These are phyloP conservation scores for Pestalotiopsis fici DNA, from an alignment of 2,329 filamentous ascomycete species.

Conservation along the genomic window DNA sequence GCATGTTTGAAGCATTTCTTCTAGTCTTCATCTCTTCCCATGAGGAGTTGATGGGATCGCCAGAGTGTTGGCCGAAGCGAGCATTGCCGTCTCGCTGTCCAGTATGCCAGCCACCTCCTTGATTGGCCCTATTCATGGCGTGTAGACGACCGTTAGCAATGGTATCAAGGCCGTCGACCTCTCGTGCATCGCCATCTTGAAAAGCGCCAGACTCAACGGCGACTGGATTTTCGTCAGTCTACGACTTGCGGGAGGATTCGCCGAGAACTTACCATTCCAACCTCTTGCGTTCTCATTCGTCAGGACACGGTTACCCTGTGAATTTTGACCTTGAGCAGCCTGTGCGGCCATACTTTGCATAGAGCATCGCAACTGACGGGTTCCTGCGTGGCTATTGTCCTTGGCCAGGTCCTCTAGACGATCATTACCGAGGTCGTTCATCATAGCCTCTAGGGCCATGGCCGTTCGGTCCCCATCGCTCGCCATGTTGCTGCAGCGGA, in stretches of 20 bases:
- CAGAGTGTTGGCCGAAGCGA: background rate
- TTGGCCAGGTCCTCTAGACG: conserved; percentile 2
- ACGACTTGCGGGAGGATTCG: background rate
- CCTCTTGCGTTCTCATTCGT: background rate
- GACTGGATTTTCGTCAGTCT: background rate
- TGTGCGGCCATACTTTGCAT: background rate
- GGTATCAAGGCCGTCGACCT: background rate
- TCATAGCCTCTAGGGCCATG: conserved; percentile 21
- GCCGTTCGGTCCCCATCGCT: background rate
- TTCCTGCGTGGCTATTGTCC: background rate
- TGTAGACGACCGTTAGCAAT: conserved; percentile 4
- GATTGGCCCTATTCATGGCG: background rate
- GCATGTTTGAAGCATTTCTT: too few species aligned
- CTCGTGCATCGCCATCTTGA: background rate
- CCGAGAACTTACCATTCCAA: conserved; percentile 1
- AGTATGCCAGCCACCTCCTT: background rate
- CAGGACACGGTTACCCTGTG: too few species aligned
- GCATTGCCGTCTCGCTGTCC: background rate
- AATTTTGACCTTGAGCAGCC: too few species aligned
- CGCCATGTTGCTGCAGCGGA: background rate
- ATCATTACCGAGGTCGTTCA: conserved; percentile 3
- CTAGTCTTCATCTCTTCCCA: background rate
- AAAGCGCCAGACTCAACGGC: conserved; percentile 3
- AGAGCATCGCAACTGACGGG: background rate
- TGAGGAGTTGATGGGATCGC: background rate